These are phyloP conservation scores for Trichoderma parareesei DNA, from an alignment of 495 filamentous ascomycete species.

Conservation along the genomic window DNA sequence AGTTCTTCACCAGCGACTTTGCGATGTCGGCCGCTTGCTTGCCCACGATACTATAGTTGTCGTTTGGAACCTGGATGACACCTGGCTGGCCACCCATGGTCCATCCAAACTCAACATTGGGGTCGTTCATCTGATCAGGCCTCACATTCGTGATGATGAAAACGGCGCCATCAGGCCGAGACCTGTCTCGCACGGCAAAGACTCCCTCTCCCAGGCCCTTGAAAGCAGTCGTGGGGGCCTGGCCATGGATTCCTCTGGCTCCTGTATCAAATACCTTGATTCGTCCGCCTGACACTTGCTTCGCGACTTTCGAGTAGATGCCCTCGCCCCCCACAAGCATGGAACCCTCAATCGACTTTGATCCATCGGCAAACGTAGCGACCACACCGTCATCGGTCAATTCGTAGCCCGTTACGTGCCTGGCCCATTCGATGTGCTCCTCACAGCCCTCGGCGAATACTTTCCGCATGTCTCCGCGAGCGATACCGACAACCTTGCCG, in stretches of 20 bases:
- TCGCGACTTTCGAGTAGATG: constrained; percentile 42
- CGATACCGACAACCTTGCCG: constrained; percentile 43
- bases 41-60: constrained; percentile 43
- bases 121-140: constrained; percentile 46
- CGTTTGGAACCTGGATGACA: constrained; percentile 40
- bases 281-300: constrained; percentile 39
- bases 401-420: constrained; percentile 41
- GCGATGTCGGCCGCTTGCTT: constrained; percentile 42
- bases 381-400: constrained; percentile 35
- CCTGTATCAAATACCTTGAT: constrained; percentile 48
- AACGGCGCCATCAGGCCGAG: constrained; percentile 29
- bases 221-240: constrained; percentile 46
- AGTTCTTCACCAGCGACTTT: constrained; percentile 36
- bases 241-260: constrained; percentile 47
- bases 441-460: constrained; percentile 41
- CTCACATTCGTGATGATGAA: constrained; percentile 49
- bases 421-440: constrained; percentile 35
- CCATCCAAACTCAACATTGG: constrained; percentile 44
- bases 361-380: constrained; percentile 41
- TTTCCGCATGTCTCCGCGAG: constrained; percentile 42
- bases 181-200: constrained; percentile 32
- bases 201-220: constrained; percentile 47
- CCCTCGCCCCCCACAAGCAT: constrained; percentile 45
- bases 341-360: constrained; percentile 39
- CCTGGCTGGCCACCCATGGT: constrained; percentile 46